phyloP scores from a whole-genome alignment of 441 rosid species.

The Pelargonium citronellum region DNA sequence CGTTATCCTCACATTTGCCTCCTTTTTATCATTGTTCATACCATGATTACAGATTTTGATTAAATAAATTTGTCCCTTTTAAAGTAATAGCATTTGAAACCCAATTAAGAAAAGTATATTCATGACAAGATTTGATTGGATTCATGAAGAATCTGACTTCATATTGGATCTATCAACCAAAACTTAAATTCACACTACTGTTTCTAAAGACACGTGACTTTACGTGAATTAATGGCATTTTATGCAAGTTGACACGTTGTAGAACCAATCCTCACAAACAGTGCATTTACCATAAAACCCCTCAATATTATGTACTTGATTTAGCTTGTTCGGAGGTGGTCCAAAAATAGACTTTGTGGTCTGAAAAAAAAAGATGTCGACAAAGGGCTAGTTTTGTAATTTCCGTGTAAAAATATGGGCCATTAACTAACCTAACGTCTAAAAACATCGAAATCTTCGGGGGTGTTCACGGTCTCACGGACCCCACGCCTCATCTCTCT shows the following conservation, averaged over 20 bases:
- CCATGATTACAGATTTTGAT: too few relatives aligned
- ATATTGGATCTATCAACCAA: not conserved
- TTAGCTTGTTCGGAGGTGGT: not conserved
- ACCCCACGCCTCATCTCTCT: conserved; percentile 17
- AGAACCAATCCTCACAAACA: not conserved
- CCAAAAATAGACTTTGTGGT: not conserved
- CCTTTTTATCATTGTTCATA: not conserved
- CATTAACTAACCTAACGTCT: not conserved
- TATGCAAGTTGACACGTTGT: not conserved
- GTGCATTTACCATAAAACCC: not conserved
- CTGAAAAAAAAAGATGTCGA: not conserved
- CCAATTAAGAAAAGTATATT: not conserved
- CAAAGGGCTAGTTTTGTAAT: conserved; percentile 10
- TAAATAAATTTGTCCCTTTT: too few relatives aligned
- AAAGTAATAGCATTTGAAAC: too few relatives aligned
- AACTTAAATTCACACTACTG: not conserved
- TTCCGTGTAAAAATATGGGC: conserved; percentile 4
- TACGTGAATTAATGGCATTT: conserved; percentile 7
- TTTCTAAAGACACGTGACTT: not conserved
- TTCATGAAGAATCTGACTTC: not conserved
- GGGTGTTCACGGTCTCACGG: conserved; percentile 16
- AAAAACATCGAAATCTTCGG: conserved; percentile 20
- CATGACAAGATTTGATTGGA: not conserved
- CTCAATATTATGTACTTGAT: too few relatives aligned
- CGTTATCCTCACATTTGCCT: not conserved